Evolutionary conservation across 371 early-diverging fungal species (phyloP).

Genomic region (Enterocytospora artemiae): DNA sequence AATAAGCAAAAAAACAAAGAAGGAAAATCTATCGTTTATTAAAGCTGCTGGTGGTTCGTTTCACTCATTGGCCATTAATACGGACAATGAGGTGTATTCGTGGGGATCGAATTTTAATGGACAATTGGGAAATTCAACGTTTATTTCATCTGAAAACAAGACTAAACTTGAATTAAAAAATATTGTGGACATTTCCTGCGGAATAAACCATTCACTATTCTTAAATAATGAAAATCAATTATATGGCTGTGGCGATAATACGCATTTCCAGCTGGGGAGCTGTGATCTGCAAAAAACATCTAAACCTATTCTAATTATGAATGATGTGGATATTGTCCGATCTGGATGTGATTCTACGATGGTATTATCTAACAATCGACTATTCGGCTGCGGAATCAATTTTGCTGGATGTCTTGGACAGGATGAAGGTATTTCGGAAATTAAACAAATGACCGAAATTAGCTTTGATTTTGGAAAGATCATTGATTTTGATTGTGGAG

Average conservation of each 20-base stretch:
- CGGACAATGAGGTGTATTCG: constrained; percentile 62
- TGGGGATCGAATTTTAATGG: constrained; percentile 88
- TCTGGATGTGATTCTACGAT: constrained; percentile 43
- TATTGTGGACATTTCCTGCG: constrained; percentile 44
- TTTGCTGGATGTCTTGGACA: constrained; percentile 47
- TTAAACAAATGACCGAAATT: constrained; percentile 38
- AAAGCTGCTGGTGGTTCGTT: constrained; percentile 70
- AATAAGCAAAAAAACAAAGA: constrained; percentile 45
- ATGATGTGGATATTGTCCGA: constrained; percentile 26
- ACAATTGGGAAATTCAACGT: constrained; percentile 67
- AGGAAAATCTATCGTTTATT: constrained; percentile 58
- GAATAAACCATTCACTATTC: constrained; percentile 50
- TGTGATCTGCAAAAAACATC: constrained; percentile 10
- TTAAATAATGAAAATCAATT: constrained; percentile 41
- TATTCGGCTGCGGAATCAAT: constrained; percentile 52
- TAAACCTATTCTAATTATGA: constrained; percentile 27
- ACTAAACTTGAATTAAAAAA: constrained; percentile 28
- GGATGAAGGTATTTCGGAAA: constrained; percentile 19
- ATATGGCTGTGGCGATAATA: constrained; percentile 56
- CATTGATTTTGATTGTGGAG: constrained; percentile 48
- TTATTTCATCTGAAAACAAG: constrained; percentile 21
- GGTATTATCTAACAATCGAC: constrained; percentile 18
- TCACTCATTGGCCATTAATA: constrained; percentile 69
- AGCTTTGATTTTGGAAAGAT: constrained; percentile 51
- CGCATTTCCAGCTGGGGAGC: constrained; percentile 50